Evolutionary conservation across 2,329 filamentous ascomycete species (phyloP), one percentile per base, ranked within the genome.

Genomic region (Orbilia ellipsospora): DNA sequence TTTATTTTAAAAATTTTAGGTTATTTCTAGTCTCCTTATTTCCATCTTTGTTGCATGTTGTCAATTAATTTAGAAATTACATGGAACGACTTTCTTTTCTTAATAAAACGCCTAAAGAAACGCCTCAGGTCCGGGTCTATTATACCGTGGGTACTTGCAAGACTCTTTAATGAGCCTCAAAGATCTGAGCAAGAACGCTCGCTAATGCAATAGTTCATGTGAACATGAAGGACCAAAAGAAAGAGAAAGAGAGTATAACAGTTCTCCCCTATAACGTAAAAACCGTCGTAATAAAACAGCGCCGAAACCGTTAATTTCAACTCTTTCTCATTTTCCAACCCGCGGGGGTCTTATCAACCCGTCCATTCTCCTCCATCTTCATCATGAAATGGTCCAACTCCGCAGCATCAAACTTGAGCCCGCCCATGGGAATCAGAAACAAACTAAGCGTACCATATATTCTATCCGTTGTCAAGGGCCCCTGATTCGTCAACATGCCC

Each of bases 381-480:
- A 84, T 88, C 70, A 98, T 83, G 81, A 97, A 91, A 81, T 91
- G 91, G 79, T 89, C 88, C 77, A 98, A 83, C 83, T 98, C 94
- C 81, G 97, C 94, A 80, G 92, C 92, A 77, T 90, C 92, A 87
- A 93, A 97, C 0, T 92, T 88, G 81, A 97, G 97, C 1, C 93
- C 94, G 12, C 93, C 93, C 0, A 92, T 88, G 62, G 97, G 89
- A 72, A 94, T 87, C 87, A 98, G 48, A 60, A 75, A 75, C 52
- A 75, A 94, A 83, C 92, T 93, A 86, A 99, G 87, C 92, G 98
- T 97, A 90, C 94, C 96, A 7, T 89, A 87, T 78, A 99, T 96
- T 81, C 93, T 88, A 66, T 86, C 86, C 73, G 94, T 84, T 60
- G 92, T 90, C 92, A 97, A 95, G 28, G 90, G 83, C 16, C 87